Evolutionary conservation across 345 rosid genomes (phyloP), one percentile per base, ranked within the genome.

Genomic region (Eucalyptus camaldulensis): DNA sequence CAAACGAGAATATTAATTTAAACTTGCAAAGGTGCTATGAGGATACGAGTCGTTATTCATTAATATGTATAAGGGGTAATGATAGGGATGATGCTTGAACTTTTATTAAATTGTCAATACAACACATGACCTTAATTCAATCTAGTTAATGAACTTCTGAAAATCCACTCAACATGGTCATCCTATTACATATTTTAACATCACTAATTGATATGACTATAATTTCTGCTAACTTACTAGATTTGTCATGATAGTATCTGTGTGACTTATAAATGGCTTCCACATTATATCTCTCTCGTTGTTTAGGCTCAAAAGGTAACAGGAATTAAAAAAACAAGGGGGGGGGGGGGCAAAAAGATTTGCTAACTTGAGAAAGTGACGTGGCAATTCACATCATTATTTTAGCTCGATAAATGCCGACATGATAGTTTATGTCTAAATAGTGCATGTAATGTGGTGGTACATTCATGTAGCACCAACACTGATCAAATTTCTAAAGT

Each of bases 261-360:
- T 14, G 69, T 3, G 33, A 14, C 37, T 65, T n/a, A 31, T 31
- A 16, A 4, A 37, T 5, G 24, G 24, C 80, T 69, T 69, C 43
- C 80, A 31, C 6, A 17, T 31, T 21, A 17, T 69, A 31, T 31
- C 6, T 16, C 11, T 31, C 76, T 65, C 11, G 3, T n/a, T 65
- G 3, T 65, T 31, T n/a, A n/a, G 11, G 6, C 76, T 65, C 10
- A 65, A n/a, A 65, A n/a, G 6, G 76, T 65, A 3, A 15, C 1
- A 0, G 6, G 0, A 65, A 65, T 65, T 65, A 8, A n/a, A 65
- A n/a, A 6, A 60, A 65, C 15, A n/a, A 4, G 4, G 1, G 1
- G 76, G 3, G 5, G 2, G 11, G n/a, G n/a, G n/a, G n/a, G 3
- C 5, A 14, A 65, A 65, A 62, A 62, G 37, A 29, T 65, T n/a